phyloP scores from a whole-genome alignment of 225 moss, liverwort and hornwort genomes.

The Thuidium tamariscinum region DNA sequence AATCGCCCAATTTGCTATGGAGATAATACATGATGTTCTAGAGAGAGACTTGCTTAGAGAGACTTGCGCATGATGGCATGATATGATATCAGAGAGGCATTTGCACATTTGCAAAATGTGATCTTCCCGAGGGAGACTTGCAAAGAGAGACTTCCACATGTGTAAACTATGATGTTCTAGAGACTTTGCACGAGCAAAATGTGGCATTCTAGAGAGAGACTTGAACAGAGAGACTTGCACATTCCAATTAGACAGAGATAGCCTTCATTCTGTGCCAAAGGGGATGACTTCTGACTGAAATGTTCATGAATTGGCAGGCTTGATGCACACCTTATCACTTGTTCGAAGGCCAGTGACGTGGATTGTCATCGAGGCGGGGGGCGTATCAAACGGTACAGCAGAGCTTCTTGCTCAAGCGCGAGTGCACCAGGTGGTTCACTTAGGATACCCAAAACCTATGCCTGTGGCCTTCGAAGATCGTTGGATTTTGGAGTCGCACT shows the following conservation, averaged over 20 bases:
- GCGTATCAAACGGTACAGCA: conserved; percentile 43
- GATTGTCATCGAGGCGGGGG: conserved; percentile 87
- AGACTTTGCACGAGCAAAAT: neutral
- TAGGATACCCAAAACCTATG: conserved; percentile 43
- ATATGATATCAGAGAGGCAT: neutral
- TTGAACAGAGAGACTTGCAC: neutral
- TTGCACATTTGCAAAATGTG: neutral
- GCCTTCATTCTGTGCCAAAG: neutral
- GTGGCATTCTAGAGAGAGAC: neutral
- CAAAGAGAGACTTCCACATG: neutral
- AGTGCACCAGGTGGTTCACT: conserved; percentile 47
- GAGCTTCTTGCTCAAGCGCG: conserved; percentile 40
- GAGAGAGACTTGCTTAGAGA: neutral
- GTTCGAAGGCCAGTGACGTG: conserved; percentile 63
- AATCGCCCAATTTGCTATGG: neutral
- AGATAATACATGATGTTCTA: neutral
- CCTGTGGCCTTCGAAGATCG: conserved; percentile 49
- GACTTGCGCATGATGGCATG: neutral
- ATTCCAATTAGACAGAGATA: neutral
- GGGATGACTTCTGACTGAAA: neutral
- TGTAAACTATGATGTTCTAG: neutral
- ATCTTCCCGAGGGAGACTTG: neutral
- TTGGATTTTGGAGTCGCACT: conserved; percentile 47
- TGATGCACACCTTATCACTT: conserved; percentile 69
- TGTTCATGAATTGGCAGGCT: conserved; percentile 15